Evolutionary conservation across 2,329 filamentous ascomycete species (phyloP).

Genomic region (Plectosphaerella sp.): DNA sequence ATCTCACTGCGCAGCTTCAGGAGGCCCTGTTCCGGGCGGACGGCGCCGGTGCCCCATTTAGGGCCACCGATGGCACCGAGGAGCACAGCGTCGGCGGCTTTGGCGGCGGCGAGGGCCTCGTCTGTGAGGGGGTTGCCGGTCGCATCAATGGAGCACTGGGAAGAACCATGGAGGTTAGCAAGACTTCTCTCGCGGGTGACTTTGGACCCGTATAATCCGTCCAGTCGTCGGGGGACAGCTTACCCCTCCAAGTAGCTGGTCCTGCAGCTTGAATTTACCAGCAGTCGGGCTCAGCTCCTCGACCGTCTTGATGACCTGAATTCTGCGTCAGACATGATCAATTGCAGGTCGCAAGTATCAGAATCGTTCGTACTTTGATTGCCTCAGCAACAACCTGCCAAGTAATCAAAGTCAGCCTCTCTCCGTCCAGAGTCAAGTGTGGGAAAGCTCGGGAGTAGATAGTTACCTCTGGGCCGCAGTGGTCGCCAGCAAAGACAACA

Average conservation of each 20-base stretch:
- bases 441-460: too few species aligned
- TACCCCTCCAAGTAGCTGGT: constrained; percentile 89
- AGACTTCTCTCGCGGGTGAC: not conserved
- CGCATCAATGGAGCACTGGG: constrained; percentile 69
- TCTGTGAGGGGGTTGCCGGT: constrained; percentile 76
- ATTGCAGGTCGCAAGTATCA: not conserved
- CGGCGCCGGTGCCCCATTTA: constrained; percentile 84
- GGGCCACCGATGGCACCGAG: constrained; percentile 95
- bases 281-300: constrained; percentile 67
- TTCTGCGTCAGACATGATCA: not conserved
- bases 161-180: not conserved
- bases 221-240: constrained; percentile 31
- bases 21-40: constrained; percentile 90
- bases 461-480: constrained; percentile 84
- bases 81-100: constrained; percentile 82
- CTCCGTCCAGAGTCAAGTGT: too few species aligned
- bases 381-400: constrained; percentile 82
- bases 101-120: constrained; percentile 75
- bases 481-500: constrained; percentile 78
- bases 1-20: constrained; percentile 90
- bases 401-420: too few species aligned
- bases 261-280: constrained; percentile 79
- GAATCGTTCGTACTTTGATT: constrained; percentile 60
- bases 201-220: constrained; percentile 7
- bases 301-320: constrained; percentile 71